Evolutionary conservation across 257 asterid species (phyloP).

Genomic region (Nicotiana sylvestris): DNA sequence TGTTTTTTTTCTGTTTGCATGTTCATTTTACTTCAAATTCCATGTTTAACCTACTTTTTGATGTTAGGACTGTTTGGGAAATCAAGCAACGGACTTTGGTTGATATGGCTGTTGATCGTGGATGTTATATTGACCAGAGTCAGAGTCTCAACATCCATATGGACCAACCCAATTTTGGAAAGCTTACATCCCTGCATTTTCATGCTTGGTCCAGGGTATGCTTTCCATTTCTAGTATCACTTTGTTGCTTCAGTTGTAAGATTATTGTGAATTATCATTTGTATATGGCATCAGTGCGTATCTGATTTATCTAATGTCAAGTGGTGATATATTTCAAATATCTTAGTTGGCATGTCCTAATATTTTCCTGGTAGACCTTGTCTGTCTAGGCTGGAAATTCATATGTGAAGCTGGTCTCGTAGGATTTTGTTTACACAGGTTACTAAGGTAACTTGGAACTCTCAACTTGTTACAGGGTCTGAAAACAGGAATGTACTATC

Average conservation of each 20-base stretch:
- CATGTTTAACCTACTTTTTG: not conserved
- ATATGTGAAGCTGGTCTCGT: not conserved
- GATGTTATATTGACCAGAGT: conserved; percentile 92
- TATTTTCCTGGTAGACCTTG: not conserved
- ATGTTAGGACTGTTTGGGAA: conserved; percentile 89
- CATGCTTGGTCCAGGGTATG: conserved; percentile 86
- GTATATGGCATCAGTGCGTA: not conserved
- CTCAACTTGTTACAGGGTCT: conserved; percentile 48
- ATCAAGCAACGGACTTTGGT: conserved; percentile 75
- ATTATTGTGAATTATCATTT: not conserved
- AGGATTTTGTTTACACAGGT: not conserved
- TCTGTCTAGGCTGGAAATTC: not conserved
- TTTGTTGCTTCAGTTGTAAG: not conserved
- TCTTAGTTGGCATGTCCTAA: not conserved
- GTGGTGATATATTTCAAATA: not conserved
- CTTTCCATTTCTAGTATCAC: not conserved
- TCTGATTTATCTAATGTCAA: too few species aligned
- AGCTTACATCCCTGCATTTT: conserved; percentile 85
- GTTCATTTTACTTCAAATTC: not conserved
- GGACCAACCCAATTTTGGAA: conserved; percentile 87
- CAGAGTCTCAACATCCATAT: conserved; percentile 95
- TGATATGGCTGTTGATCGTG: conserved; percentile 97
- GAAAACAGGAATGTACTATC: conserved; percentile 95
- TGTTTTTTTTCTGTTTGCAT: not conserved
- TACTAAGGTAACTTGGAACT: not conserved